Percentiles rank a stretch among this genome's conserved stretches.
Conservation (phyloP, 352 stramenopile species). For the Phytophthora macrochlamydospora region DNA sequence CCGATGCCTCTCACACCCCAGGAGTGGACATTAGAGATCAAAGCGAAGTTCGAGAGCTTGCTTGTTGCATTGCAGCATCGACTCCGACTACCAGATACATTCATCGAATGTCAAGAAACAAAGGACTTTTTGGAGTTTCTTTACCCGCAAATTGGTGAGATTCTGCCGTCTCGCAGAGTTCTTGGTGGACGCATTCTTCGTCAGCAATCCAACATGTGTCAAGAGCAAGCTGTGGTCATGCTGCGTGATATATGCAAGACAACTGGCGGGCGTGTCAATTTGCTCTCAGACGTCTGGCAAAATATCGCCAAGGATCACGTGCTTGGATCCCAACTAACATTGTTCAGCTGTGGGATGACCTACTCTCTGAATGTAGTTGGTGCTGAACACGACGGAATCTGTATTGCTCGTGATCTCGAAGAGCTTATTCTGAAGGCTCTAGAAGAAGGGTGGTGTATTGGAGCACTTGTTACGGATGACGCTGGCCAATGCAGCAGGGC, state of each 20-base stretch:
- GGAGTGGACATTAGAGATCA: background rate
- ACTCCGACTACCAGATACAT: conserved; percentile 6
- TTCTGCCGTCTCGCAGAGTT: conserved; percentile 2
- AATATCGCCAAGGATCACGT: background rate
- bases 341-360: background rate
- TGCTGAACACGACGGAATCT: background rate
- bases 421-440: background rate
- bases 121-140: conserved; percentile 4
- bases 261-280: background rate
- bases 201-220: background rate
- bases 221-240: background rate
- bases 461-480: conserved; percentile 20
- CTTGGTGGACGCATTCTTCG: background rate
- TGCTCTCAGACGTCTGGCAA: background rate
- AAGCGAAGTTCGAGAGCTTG: background rate
- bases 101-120: conserved; percentile 7
- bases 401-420: background rate
- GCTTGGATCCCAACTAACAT: background rate
- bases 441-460: conserved; percentile 4
- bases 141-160: conserved; percentile 1
- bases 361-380: background rate
- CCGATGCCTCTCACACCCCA: background rate
- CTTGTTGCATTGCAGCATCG: conserved; percentile 9
- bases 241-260: background rate
- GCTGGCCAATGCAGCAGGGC: conserved; percentile 16